Evolutionary conservation across 306 rosid species (phyloP).

Genomic region (Cyamopsis tetragonoloba): DNA sequence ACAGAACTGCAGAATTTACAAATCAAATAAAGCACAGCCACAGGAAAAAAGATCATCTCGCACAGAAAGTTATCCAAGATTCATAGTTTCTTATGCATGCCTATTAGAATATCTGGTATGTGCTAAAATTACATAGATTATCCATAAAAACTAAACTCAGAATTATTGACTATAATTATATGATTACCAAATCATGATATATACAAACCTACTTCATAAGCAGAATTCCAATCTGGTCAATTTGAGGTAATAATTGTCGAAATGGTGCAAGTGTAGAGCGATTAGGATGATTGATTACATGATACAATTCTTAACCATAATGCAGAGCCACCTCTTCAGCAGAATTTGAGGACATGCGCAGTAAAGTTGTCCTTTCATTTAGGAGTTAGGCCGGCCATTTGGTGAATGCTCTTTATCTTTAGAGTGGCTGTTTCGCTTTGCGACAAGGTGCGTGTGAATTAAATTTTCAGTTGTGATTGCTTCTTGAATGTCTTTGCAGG

Average conservation of each 20-base stretch:
- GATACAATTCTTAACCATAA: neutral
- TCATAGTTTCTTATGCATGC: neutral
- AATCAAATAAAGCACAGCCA: neutral
- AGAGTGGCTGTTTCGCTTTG: conserved; percentile 42
- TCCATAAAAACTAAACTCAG: neutral
- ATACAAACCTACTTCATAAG: conserved; percentile 10
- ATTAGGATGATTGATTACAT: neutral
- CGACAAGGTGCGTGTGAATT: conserved; percentile 46
- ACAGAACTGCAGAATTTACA: neutral
- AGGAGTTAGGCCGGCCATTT: conserved; percentile 69
- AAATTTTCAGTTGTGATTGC: conserved; percentile 41
- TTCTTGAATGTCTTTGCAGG: conserved; percentile 57
- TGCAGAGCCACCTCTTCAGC: conserved; percentile 20
- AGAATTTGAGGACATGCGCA: conserved; percentile 7
- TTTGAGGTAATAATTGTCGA: conserved; percentile 13
- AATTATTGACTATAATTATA: conserved; percentile 16
- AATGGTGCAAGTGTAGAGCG: conserved; percentile 14
- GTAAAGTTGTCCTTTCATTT: conserved; percentile 19
- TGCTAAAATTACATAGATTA: neutral
- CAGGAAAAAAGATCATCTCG: neutral
- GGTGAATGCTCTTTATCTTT: conserved; percentile 56
- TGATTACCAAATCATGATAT: conserved; percentile 14
- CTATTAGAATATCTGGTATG: neutral
- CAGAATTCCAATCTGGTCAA: neutral
- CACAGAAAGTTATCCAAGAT: neutral